A percentile compares a stretch with the other conserved stretches of the same genome.
phyloP scores from a whole-genome alignment of 208 protist genomes.

The Leishmania turanica region DNA sequence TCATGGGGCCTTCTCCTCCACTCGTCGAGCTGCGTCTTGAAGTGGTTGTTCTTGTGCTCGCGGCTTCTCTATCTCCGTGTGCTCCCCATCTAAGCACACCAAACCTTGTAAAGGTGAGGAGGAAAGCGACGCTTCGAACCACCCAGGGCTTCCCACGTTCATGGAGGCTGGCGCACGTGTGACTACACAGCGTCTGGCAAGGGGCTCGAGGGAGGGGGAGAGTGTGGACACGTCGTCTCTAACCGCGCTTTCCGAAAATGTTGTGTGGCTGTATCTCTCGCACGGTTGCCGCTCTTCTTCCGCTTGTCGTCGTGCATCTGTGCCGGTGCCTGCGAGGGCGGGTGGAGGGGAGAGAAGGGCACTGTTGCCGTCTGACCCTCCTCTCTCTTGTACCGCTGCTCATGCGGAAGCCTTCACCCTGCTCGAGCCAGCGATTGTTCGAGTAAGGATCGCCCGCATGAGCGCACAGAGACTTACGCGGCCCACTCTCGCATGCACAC shows the following conservation, averaged over 20 bases:
- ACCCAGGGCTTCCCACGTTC: background rate
- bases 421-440: background rate
- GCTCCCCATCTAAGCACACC: background rate
- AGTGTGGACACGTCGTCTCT: background rate
- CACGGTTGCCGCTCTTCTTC: background rate
- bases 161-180: background rate
- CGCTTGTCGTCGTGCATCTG: background rate
- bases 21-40: background rate
- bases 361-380: background rate
- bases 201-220: background rate
- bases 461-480: no score
- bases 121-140: background rate
- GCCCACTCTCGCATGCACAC: background rate
- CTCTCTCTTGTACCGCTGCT: background rate
- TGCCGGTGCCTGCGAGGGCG: no score
- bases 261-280: background rate
- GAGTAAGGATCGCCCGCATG: background rate
- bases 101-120: background rate
- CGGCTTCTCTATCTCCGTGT: background rate
- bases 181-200: background rate
- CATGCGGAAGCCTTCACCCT: background rate
- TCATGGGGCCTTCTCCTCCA: background rate
- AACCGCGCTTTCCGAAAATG: background rate
- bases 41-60: background rate
- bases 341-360: background rate